These are phyloP conservation scores for Allium fistulosum DNA, from an alignment of 106 monocot species.

Conservation along the genomic window DNA sequence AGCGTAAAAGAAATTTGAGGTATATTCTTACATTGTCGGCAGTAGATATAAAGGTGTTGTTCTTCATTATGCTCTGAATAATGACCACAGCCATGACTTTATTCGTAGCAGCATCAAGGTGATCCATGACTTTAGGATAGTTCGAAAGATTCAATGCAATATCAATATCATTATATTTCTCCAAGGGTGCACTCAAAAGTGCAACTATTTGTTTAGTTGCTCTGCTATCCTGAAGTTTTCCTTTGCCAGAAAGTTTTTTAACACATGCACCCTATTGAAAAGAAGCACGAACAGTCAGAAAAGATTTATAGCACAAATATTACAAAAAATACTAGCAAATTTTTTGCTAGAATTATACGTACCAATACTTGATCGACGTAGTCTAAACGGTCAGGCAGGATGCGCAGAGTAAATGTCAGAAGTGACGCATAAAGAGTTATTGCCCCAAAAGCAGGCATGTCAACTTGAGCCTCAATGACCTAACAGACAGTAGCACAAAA, in stretches of 20 bases:
- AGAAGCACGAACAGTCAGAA: background rate
- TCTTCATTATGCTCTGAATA: slow-evolving; percentile 99
- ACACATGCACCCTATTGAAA: slow-evolving; percentile 78
- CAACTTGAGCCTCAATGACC: slow-evolving; percentile 97
- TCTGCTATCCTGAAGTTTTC: slow-evolving; percentile 81
- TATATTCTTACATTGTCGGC: slow-evolving; percentile 74
- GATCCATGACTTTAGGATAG: slow-evolving; percentile 95
- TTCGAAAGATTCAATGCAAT: slow-evolving; percentile 93
- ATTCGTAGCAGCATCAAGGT: slow-evolving; percentile 84
- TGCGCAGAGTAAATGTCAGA: slow-evolving; percentile 93
- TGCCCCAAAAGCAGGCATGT: slow-evolving; percentile 87
- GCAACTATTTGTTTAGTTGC: slow-evolving; percentile 98
- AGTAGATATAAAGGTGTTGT: slow-evolving; percentile 72
- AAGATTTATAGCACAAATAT: too few relatives aligned
- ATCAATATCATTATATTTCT: slow-evolving; percentile 95
- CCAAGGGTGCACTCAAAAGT: slow-evolving; percentile 90
- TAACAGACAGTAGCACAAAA: slow-evolving; percentile 18
- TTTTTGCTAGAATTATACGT: slow-evolving; percentile 11
- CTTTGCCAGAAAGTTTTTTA: slow-evolving; percentile 86
- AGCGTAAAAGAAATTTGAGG: background rate
- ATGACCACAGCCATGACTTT: slow-evolving; percentile 99
- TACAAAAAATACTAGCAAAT: too few relatives aligned
- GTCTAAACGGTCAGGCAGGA: slow-evolving; percentile 96
- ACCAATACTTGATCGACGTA: slow-evolving; percentile 99
- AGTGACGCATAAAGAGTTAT: slow-evolving; percentile 90